Conservation (phyloP, 2,329 filamentous ascomycete genomes). For the Paramyrothecium sp. region DNA sequence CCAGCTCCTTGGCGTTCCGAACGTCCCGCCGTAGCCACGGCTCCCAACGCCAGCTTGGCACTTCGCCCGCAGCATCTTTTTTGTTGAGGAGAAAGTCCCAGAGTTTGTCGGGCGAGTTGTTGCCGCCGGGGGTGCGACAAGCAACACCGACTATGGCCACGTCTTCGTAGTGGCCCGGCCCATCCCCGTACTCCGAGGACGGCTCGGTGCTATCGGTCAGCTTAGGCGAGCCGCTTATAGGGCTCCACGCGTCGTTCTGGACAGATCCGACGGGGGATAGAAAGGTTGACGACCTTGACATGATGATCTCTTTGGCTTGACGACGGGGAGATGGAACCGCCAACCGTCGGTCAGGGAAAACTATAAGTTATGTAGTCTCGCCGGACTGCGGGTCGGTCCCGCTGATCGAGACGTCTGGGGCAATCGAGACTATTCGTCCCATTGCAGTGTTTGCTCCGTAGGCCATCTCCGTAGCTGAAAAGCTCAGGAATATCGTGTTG, state of each 20-base stretch:
- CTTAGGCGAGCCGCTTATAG: neutral
- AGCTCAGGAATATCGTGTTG: no score
- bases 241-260: neutral
- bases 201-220: neutral
- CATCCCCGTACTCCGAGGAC: neutral
- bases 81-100: conserved; percentile 2
- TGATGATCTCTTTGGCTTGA: neutral
- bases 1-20: conserved; percentile 1
- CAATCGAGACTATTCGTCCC: no score
- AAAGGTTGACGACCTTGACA: neutral
- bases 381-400: no score
- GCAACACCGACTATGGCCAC: conserved; percentile 5
- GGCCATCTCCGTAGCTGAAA: no score
- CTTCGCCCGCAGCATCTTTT: neutral
- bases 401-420: no score
- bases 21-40: conserved; percentile 2
- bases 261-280: neutral
- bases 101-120: conserved; percentile 3
- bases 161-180: neutral
- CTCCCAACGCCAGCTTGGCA: neutral
- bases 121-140: conserved; percentile 3
- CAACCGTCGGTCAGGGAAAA: no score
- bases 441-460: no score
- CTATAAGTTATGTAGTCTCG: no score
- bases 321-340: no score